Base-by-base conservation (phyloP, 805 yeast species). In the Scheffersomyces stipitis region DNA sequence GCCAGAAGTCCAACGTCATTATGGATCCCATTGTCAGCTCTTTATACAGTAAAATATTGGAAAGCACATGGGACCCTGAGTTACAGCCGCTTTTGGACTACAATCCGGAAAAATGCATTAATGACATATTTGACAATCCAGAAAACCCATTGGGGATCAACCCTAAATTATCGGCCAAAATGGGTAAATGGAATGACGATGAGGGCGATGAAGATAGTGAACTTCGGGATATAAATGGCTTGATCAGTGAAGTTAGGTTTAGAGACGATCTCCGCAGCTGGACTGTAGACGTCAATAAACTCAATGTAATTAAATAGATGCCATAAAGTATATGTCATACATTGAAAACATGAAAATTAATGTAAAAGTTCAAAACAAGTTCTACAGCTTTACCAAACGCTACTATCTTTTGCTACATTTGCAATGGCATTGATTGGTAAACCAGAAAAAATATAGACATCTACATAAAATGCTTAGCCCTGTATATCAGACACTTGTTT, bases 121-220 rank as follows among this genome's bases (percentile, higher is more conserved):
- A 80, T 22, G 95, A 87, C 57, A 83, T 90, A 2, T 74, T 86
- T 39, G 71, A 75, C 18, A 84, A 86, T 20, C 85, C 86, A 1
- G 75, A 77, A 16, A 32, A 44, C 16, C 48, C 42, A 10, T 18
- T 34, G 20, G 46, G 44, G 10, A 43, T 41, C 38, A 42, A 44
- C 12, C 40, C 42, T 20, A 38, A 42, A n/a, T 26, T 47, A 18
- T 42, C 40, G 27, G 38, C 41, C 20, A 34, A 40, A 27, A 40
- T 38, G 23, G 23, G 31, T 8, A 18, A 34, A 4, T 37, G 45
- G 45, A 6, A 32, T 9, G 31, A 31, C 4, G 41, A 38, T 15
- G 34, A 40, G 27, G 32, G 40, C 15, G 41, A 37, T 10, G 39
- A 49, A 31, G 53, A 46, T 15, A 46, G 46, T 18, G 51, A 46